Evolutionary conservation across 2,329 filamentous ascomycete genomes (phyloP).

Genomic region (Grosmannia clavigera): DNA sequence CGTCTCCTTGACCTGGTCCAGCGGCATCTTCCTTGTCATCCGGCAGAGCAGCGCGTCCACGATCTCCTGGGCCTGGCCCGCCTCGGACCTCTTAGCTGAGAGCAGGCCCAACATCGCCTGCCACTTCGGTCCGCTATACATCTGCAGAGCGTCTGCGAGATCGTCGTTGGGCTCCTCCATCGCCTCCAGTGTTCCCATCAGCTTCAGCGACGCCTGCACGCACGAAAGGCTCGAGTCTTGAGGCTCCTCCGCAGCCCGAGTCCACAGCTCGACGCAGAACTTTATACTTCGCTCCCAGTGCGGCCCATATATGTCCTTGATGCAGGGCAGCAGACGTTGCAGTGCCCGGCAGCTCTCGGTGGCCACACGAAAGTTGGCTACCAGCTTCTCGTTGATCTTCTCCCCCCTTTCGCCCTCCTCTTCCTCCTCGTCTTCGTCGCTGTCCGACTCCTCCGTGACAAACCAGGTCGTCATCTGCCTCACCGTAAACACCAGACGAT

Average conservation of each 20-base stretch:
- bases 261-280: conserved; percentile 47
- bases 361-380: conserved; percentile 29
- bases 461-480: conserved; percentile 67
- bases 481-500: conserved; percentile 70
- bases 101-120: conserved; percentile 51
- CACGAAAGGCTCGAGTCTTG: conserved; percentile 44
- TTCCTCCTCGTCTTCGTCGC: conserved; percentile 6
- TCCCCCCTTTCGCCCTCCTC: not conserved
- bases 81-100: not conserved
- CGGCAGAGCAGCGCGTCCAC: conserved; percentile 64
- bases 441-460: conserved; percentile 17
- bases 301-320: conserved; percentile 74
- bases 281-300: conserved; percentile 64
- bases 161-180: conserved; percentile 75
- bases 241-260: conserved; percentile 27
- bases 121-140: conserved; percentile 43
- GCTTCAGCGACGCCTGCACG: conserved; percentile 59
- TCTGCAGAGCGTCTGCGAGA: conserved; percentile 59
- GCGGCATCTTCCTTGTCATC: conserved; percentile 50
- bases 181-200: conserved; percentile 51
- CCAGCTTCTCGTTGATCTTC: not conserved
- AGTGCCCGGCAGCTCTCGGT: conserved; percentile 44
- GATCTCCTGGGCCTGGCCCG: conserved; percentile 56
- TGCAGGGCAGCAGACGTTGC: conserved; percentile 53
- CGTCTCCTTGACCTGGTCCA: conserved; percentile 49